Evolutionary conservation across 2,329 filamentous ascomycete genomes (phyloP).

Genomic region (Leptodontidium sp.): DNA sequence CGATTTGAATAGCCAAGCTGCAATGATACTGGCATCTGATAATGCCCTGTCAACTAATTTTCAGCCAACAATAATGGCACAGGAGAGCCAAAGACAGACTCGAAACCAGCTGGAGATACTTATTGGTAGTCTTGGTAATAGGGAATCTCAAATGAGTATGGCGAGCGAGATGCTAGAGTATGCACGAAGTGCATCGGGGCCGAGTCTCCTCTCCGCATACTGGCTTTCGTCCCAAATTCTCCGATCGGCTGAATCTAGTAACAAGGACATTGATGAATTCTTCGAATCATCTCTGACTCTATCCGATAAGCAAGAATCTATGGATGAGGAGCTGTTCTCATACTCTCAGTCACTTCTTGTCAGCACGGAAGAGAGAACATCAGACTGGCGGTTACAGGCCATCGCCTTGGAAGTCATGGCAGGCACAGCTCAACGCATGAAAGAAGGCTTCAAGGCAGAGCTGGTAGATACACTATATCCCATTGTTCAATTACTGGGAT

Average conservation of each 20-base stretch:
- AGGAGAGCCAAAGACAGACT: constrained; percentile 72
- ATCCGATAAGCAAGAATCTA: constrained; percentile 52
- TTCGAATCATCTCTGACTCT: constrained; percentile 61
- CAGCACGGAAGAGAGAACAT: constrained; percentile 54
- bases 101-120: constrained; percentile 65
- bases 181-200: constrained; percentile 63
- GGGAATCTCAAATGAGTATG: constrained; percentile 67
- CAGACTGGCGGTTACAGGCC: constrained; percentile 78
- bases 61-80: constrained; percentile 66
- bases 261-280: constrained; percentile 69
- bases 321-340: constrained; percentile 67
- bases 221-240: constrained; percentile 83
- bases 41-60: constrained; percentile 53
- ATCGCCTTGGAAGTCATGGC: constrained; percentile 84
- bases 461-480: constrained; percentile 93
- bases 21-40: constrained; percentile 40
- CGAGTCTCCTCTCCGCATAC: constrained; percentile 72
- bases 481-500: constrained; percentile 86
- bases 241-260: constrained; percentile 61
- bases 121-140: constrained; percentile 60
- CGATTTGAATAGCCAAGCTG: constrained; percentile 44
- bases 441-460: constrained; percentile 78
- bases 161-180: constrained; percentile 71
- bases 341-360: constrained; percentile 71
- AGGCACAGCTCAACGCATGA: constrained; percentile 73